A percentile compares a stretch with the other conserved stretches of the same genome.
These are phyloP conservation scores for Botrytis aclada DNA, from an alignment of 2,329 filamentous ascomycete species.

Conservation along the genomic window DNA sequence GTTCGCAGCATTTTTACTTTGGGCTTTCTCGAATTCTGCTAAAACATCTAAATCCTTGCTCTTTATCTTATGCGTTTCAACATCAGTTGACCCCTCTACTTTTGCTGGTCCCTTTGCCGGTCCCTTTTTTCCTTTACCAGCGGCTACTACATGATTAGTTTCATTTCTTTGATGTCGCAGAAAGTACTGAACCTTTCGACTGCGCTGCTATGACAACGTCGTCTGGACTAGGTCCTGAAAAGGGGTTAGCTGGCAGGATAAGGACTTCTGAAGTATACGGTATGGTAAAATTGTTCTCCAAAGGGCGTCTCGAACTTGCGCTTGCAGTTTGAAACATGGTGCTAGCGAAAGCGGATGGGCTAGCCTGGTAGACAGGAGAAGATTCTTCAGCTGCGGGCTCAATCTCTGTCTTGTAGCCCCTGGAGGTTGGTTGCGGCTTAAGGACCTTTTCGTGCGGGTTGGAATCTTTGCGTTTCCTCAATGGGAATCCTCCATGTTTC, in stretches of 20 bases:
- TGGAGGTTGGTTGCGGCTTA: conserved; percentile 22
- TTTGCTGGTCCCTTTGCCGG: conserved; percentile 43
- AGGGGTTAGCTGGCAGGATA: conserved; percentile 55
- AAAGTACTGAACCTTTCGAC: conserved; percentile 70
- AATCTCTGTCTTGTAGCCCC: conserved; percentile 4
- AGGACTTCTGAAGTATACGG: conserved; percentile 40
- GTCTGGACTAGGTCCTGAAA: conserved; percentile 86
- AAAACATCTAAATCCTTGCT: conserved; percentile 83
- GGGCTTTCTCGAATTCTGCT: conserved; percentile 71
- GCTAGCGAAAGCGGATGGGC: conserved; percentile 42
- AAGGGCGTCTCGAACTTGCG: conserved; percentile 21
- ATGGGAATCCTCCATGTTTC: conserved; percentile 32
- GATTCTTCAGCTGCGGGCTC: conserved; percentile 21
- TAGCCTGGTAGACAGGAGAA: conserved; percentile 31
- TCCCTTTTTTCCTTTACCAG: conserved; percentile 41
- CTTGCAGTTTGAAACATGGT: conserved; percentile 43
- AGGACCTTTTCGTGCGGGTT: conserved; percentile 35
- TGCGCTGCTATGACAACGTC: conserved; percentile 85
- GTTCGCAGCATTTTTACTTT: conserved; percentile 76
- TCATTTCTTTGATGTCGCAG: conserved; percentile 33
- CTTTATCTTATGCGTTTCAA: conserved; percentile 49
- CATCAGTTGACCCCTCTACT: conserved; percentile 45
- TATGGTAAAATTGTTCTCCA: conserved; percentile 38
- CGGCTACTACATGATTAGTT: conserved; percentile 44
- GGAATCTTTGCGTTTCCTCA: conserved; percentile 37